Evolutionary conservation across 2,329 filamentous ascomycete species (phyloP), one percentile per base, ranked within the genome.

Genomic region (Parastagonospora avenae): DNA sequence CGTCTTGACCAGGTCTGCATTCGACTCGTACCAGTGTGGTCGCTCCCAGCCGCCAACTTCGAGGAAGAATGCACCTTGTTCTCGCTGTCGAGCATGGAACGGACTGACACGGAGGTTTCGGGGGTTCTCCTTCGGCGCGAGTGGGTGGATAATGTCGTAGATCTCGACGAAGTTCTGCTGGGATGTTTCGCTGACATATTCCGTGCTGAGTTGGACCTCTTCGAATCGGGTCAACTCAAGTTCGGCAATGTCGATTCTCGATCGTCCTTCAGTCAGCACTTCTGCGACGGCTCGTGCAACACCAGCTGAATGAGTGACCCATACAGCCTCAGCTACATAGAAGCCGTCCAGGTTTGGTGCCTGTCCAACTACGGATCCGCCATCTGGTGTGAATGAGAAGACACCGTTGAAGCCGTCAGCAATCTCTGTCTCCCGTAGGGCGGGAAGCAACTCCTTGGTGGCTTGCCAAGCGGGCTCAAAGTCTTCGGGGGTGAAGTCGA

Each of bases 321-420:
- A 87, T 0, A 87, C 83, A 4, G 85, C 85, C 59, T 87, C 85
- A 0, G 85, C 85, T 1, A 87, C 82, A 57, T 79, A 86, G 69
- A 87, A 87, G 10, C 82, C 82, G 39, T 86, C 81, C 0, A 87
- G 68, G 11, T 77, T 78, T 6, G 85, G 83, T 0, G 82, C 76
- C 59, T 82, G 78, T 2, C 85, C 85, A 2, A 87, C 75, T 0
- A 87, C 75, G 0, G 85, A 81, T 0, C 82, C 83, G 1, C 85
- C 84, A 45, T 87, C 85, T 0, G 85, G 85, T 0, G 85, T 87
- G 62, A 87, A 87, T 0, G 85, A 87, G 68, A 87, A 84, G 59
- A 87, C 79, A 2, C 85, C 85, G 59, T 87, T 87, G 76, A 87
- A 87, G 0, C 84, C 85, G 35, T 85, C 80, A 0, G 74, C 80